Base-by-base conservation (phyloP, 73 alveolate species). In the Blepharisma japonicum region DNA sequence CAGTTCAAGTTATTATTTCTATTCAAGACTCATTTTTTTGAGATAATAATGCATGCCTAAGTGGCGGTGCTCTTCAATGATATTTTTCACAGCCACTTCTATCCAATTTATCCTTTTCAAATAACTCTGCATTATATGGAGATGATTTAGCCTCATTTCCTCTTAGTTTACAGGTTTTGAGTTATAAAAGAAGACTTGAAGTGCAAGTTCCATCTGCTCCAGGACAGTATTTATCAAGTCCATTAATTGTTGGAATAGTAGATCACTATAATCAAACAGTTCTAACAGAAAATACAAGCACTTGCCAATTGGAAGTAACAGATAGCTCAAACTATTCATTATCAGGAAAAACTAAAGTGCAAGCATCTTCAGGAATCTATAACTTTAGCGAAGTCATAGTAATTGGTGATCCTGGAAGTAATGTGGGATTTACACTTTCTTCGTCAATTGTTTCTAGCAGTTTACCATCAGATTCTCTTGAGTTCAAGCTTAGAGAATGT, bases 401-500 rank as follows among this genome's bases (percentile, higher is more conserved):
- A 8, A 61, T 2, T 14, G 74, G 74, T 2, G 23, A 8, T 14
- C 74, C 74, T 9, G 11, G 11, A 9, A 61, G 50, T 5, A 8
- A 14, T 2, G 47, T 25, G 14, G 39, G 47, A 2, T 25, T 61
- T 14, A 25, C 74, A 2, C 18, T 25, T 8, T 18, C 74, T 61
- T 61, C 23, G 2, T 39, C 74, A 48, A 61, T 18, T 8, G 2
- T 61, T 8, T 8, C 47, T 1, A 25, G 38, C 18, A 61, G 74
- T 11, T 14, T 14, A 14, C 49, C 14, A 18, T 8, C 18, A 9
- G 18, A 14, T 61, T 8, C n/a, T 1, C 14, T 61, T 9, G 74
- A 51, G 11, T 55, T 89, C 23, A 68, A 68, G 38, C 49, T 85
- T 32, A 6, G 95, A 45, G 82, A 85, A 1, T 89, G 95, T 67